Base-by-base conservation (phyloP, 208 protist genomes). In the Pavlovales sp. region DNA sequence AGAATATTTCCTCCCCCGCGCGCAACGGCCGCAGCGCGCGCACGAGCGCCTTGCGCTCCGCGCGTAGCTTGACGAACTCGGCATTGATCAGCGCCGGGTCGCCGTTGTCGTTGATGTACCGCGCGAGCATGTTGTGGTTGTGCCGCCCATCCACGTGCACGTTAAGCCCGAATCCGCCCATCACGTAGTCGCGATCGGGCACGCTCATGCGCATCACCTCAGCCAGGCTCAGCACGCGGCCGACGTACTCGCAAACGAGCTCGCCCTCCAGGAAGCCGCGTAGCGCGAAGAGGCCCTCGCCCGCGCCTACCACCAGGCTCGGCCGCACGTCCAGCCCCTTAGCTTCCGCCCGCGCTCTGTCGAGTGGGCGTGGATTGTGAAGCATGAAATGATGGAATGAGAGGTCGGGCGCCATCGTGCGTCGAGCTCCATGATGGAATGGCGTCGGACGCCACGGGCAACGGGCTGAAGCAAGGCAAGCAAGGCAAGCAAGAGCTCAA, bases 81-180 rank as follows among this genome's bases (percentile, higher is more conserved):
- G 82, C 82, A 39, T 86, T 86, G 7, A 75, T 7, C 57, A 11
- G 1, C 38, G 82, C 22, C 34, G n/a, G 8, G 32, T 86, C 82
- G 22, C 77, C 30, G 82, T 79, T 41, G 41, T 90, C 88, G 77
- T 90, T 90, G 32, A 88, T 42, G 36, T 90, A 90, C n/a, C 88
- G 37, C 26, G 36, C 88, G 20, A 32, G 46, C 11, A 38, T 18
- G n/a, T 40, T 41, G 30, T 75, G 37, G 10, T 89, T 32, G 28
- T 34, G 34, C 32, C 88, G 37, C 4, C 57, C 88, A 40, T 90
- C 88, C 11, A 90, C 42, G 40, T 90, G 88, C 11, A 41, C n/a
- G 34, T 88, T 76, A 30, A 90, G 28, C 28, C 81, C 88, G 34
- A 90, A 90, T 32, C 88, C 88, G 34, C 88, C 88, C 88, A 90